phyloP scores from a whole-genome alignment of 306 rosid species.

The Ammopiptanthus mongolicus region DNA sequence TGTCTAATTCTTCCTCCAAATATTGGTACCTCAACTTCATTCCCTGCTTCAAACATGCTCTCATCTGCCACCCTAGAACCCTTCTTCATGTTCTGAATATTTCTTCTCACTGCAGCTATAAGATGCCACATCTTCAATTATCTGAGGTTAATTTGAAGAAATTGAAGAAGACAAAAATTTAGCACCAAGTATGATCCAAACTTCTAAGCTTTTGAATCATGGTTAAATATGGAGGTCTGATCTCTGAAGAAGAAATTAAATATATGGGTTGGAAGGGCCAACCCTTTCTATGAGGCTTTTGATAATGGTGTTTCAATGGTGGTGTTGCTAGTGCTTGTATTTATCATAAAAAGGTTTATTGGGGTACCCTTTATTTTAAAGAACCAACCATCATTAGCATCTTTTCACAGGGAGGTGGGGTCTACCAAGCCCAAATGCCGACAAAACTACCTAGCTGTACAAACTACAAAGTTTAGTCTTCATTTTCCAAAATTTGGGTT shows the following conservation, averaged over 20 bases:
- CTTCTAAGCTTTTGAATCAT: neutral
- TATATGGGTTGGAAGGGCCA: conserved; percentile 14
- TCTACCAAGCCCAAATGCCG: conserved; percentile 37
- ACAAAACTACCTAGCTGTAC: conserved; percentile 32
- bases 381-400: conserved; percentile 30
- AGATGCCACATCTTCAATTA: conserved; percentile 27
- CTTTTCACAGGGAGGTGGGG: conserved; percentile 28
- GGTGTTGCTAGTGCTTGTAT: conserved; percentile 59
- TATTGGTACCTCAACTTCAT: conserved; percentile 36
- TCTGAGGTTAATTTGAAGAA: neutral
- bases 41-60: conserved; percentile 54
- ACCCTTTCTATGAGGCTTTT: conserved; percentile 23
- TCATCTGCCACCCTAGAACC: conserved; percentile 81
- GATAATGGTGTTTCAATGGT: conserved; percentile 49
- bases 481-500: neutral
- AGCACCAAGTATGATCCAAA: neutral
- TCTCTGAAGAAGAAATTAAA: neutral
- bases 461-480: neutral
- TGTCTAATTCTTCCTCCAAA: conserved; percentile 23
- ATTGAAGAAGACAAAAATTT: neutral
- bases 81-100: conserved; percentile 48
- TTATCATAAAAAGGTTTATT: conserved; percentile 58
- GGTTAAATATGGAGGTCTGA: neutral
- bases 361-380: conserved; percentile 44
- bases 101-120: conserved; percentile 33